Evolutionary conservation across 2,329 filamentous ascomycete genomes (phyloP), one percentile per base, ranked within the genome.

Genomic region (Alternaria angustiovoidea): DNA sequence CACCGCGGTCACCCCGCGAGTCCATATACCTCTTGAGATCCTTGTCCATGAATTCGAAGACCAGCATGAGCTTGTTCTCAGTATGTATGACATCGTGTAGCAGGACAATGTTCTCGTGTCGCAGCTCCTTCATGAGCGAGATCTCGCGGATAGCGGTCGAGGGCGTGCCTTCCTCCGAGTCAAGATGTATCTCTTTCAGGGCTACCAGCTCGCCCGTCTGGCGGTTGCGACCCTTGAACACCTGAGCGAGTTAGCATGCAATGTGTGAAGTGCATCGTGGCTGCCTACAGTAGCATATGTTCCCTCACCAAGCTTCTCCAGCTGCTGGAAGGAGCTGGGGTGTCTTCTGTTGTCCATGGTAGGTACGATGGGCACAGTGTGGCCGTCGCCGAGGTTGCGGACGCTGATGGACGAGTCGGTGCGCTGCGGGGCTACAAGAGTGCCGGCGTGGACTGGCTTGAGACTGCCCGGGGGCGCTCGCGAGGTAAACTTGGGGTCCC

Each of bases 11-110:
- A 73, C 94, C 93, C 59, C 93, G 87, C 7, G 90, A 92, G 78
- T 99, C 95, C 95, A 99, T 99, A 81, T 97, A 98, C 77, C 96
- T 93, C 84, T 99, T 99, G 11, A 99, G 83, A 75, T 99, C 95
- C 77, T 94, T 93, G 81, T 99, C 95, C 94, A 99, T 97, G 81
- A 90, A 97, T 80, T 99, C 95, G 72, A 99, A 99, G 9, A 99
- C 95, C 41, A 99, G 89, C 95, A 99, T 99, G 59, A 99, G 88
- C 80, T 99, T 99, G 82, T 98, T 99, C 84, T 99, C 95, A 59
- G 95, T 99, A 81, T 99, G 95, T 74, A 99, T 98, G 57, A 99
- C 95, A 85, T 99, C 95, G 85, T 98, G 93, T 5, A 99, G 89
- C 60, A 91, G 92, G 72, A 99, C 94, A 68, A 99, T 98, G 77